Evolutionary conservation across 768 basidiomycete species (phyloP), one percentile per base, ranked within the genome.

Genomic region (Mycena albidolilacea): DNA sequence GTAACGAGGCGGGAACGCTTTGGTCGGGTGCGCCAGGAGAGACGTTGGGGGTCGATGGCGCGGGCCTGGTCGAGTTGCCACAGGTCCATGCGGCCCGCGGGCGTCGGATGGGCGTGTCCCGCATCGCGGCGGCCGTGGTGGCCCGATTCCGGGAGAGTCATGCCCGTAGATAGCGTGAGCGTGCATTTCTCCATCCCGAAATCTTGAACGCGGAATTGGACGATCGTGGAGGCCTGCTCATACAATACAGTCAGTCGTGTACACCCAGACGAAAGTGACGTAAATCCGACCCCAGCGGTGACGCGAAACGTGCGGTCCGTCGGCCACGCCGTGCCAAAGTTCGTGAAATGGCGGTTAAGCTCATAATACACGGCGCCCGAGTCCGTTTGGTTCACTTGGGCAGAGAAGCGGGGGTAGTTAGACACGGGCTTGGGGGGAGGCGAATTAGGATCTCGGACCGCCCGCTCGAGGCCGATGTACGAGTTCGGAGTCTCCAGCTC

Each of bases 151-250:
- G 57, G 57, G 21, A 23, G 21, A 35, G 66, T 5, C 39, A 59
- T 43, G 3, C n/a, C 19, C 55, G n/a, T 57, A 23, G 57, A 19
- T 1, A 67, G 44, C 5, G 66, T 67, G 15, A 67, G 21, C 12
- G 54, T 67, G 57, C 66, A 67, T 10, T 67, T 55, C 57, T 67
- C 66, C 66, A 67, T 67, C 9, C 66, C 66, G 15, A 38, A 67
- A 35, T 67, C 66, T n/a, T 46, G 66, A 8, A 58, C 66, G 6
- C 66, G 66, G 54, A 67, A 67, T 17, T 67, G 66, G 3, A 67
- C 38, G 21, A 67, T 48, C 3, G 66, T 67, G 7, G 66, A 67
- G 30, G 37, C 43, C 66, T 67, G 14, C 30, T 30, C 30, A 30
- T 30, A 30, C 4, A 44, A 43, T 43, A 43, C 41, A 14, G 41